Conservation (phyloP, 805 yeast species). For the Candida sithepensis region DNA sequence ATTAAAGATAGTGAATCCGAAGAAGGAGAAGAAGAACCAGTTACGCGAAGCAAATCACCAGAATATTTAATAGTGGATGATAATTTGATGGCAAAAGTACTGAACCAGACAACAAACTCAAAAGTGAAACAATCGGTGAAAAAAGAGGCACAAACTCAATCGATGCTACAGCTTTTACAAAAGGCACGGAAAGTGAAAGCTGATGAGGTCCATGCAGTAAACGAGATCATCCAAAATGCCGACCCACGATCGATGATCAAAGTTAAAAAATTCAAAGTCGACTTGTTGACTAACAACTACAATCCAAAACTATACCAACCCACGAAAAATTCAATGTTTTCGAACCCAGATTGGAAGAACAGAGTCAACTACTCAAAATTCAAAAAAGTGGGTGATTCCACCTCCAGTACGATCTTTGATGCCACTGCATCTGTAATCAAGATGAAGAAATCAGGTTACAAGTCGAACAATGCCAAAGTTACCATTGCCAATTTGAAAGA, state of each 20-base stretch:
- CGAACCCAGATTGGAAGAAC: constrained; percentile 12
- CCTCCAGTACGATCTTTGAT: constrained; percentile 13
- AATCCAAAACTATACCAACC: background rate
- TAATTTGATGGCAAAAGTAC: background rate
- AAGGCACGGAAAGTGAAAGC: background rate
- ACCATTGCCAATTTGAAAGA: constrained; percentile 6
- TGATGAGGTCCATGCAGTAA: background rate
- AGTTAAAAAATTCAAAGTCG: constrained; percentile 1
- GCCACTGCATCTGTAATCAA: constrained; percentile 15
- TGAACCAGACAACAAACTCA: background rate
- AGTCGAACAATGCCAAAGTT: constrained; percentile 10
- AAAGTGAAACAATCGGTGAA: background rate
- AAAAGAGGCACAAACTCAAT: background rate
- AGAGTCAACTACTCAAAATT: constrained; percentile 15
- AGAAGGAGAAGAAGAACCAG: background rate
- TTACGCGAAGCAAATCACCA: background rate
- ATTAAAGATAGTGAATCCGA: background rate
- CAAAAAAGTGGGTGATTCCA: constrained; percentile 7
- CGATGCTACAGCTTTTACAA: background rate
- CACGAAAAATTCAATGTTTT: constrained; percentile 1
- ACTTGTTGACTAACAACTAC: background rate
- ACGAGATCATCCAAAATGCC: background rate
- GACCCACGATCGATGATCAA: constrained; percentile 1
- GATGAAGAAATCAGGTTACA: constrained; percentile 12
- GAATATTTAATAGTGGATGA: background rate